These are phyloP conservation scores for Metschnikowia picachoensis DNA, from an alignment of 805 yeast species.

Conservation along the genomic window DNA sequence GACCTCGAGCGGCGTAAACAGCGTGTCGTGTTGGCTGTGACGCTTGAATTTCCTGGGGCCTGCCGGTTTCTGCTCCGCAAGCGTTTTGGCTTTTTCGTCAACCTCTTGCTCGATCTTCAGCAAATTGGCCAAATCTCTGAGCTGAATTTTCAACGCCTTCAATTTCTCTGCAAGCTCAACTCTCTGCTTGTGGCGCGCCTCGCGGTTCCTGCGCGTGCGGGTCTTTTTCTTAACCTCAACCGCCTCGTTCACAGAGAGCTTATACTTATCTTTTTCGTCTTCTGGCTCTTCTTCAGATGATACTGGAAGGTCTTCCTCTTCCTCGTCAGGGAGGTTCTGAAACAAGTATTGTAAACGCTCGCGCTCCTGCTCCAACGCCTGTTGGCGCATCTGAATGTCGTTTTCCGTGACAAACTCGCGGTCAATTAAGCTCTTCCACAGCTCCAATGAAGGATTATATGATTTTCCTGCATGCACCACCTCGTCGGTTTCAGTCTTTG, in stretches of 20 bases:
- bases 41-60: conserved; percentile 26
- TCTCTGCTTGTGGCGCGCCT: conserved; percentile 59
- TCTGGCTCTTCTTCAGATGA: conserved; percentile 27
- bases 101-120: conserved; percentile 27
- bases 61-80: conserved; percentile 17
- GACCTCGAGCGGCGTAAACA: conserved; percentile 56
- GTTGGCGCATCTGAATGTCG: conserved; percentile 60
- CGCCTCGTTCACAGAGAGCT: conserved; percentile 69
- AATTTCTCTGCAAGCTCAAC: conserved; percentile 52
- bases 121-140: conserved; percentile 49
- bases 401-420: conserved; percentile 65
- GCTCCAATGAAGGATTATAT: conserved; percentile 81
- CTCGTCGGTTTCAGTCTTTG: conserved; percentile 28
- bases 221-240: conserved; percentile 71
- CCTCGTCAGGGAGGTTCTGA: conserved; percentile 56
- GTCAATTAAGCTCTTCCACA: conserved; percentile 73
- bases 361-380: conserved; percentile 58
- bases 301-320: conserved; percentile 33
- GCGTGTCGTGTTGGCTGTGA: conserved; percentile 37
- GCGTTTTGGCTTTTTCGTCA: conserved; percentile 29
- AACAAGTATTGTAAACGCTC: conserved; percentile 63
- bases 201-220: conserved; percentile 68
- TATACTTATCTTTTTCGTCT: conserved; percentile 33
- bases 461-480: conserved; percentile 86
- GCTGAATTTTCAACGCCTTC: conserved; percentile 55